phyloP scores from a whole-genome alignment of 2,329 filamentous ascomycete genomes.

The Ustilaginoidea virens region DNA sequence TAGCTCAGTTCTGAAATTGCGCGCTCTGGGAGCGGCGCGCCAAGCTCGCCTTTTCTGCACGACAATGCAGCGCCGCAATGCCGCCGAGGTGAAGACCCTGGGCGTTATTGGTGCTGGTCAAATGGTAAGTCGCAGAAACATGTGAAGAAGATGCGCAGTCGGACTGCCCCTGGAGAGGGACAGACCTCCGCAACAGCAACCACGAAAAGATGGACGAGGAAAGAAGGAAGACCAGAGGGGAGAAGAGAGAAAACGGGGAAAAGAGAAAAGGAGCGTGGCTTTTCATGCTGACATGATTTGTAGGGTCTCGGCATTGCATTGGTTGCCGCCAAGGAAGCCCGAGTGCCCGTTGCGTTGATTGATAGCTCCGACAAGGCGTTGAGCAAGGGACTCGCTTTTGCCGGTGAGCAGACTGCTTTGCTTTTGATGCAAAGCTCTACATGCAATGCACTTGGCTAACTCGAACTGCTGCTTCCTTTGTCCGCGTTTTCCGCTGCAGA shows the following conservation, averaged over 20 bases:
- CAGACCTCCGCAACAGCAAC: too few relatives aligned
- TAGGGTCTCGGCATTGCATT: slow-evolving; percentile 92
- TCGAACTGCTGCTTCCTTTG: neutral
- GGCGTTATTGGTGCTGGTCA: slow-evolving; percentile 92
- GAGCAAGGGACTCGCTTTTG: slow-evolving; percentile 80
- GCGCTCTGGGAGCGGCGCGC: slow-evolving; percentile 18
- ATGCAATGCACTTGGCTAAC: neutral
- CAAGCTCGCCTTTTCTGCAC: slow-evolving; percentile 51
- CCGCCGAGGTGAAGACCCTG: slow-evolving; percentile 67
- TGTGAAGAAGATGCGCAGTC: too few relatives aligned
- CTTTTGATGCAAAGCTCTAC: neutral
- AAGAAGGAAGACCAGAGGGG: too few relatives aligned
- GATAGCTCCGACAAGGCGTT: slow-evolving; percentile 74
- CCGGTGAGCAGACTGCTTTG: slow-evolving; percentile 34
- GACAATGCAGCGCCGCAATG: slow-evolving; percentile 42
- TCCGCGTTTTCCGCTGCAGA: slow-evolving; percentile 32
- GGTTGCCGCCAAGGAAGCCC: slow-evolving; percentile 73
- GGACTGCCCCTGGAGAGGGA: too few relatives aligned
- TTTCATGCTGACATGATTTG: neutral
- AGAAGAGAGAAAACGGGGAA: too few relatives aligned
- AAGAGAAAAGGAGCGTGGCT: too few relatives aligned
- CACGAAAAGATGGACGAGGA: slow-evolving; percentile 1
- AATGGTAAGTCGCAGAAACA: slow-evolving; percentile 47
- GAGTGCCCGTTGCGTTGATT: slow-evolving; percentile 71
- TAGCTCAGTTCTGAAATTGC: slow-evolving; percentile 21